Conservation (phyloP, 163 green algal species). For the Scenedesmus sp. region DNA sequence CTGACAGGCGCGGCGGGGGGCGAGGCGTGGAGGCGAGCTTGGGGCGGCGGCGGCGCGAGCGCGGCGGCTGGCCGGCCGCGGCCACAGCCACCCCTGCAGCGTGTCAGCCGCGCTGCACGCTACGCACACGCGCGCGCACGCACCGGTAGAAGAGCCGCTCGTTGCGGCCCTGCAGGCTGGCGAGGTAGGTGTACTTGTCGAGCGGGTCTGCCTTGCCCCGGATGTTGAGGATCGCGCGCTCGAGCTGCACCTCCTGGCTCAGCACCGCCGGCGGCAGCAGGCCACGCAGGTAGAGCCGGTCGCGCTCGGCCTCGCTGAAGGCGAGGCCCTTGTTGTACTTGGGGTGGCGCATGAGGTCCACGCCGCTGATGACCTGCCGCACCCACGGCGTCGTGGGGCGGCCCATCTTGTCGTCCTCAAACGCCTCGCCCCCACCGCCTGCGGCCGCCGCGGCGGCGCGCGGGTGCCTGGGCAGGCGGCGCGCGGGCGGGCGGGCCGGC, state of each 20-base stretch:
- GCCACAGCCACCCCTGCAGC: background rate
- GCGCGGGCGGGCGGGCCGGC: too few relatives aligned
- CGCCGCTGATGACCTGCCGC: constrained; percentile 80
- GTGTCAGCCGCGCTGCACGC: background rate
- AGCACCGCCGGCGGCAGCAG: constrained; percentile 90
- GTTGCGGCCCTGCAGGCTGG: constrained; percentile 82
- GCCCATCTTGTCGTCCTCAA: constrained; percentile 43
- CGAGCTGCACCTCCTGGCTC: constrained; percentile 83
- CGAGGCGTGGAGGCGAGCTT: background rate
- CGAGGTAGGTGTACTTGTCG: constrained; percentile 72
- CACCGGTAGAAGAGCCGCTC: constrained; percentile 86
- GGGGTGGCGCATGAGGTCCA: constrained; percentile 85
- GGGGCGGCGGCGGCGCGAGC: background rate
- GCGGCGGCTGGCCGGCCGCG: background rate
- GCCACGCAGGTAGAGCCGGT: constrained; percentile 88
- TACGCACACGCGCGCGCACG: too few relatives aligned
- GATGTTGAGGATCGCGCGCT: constrained; percentile 73
- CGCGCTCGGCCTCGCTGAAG: constrained; percentile 88
- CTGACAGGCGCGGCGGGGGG: too few relatives aligned
- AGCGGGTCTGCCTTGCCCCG: constrained; percentile 57
- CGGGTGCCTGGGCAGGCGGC: background rate
- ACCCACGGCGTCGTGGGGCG: constrained; percentile 75
- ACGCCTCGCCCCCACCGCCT: background rate
- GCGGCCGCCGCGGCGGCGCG: background rate
- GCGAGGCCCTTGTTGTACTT: constrained; percentile 96